Base-by-base conservation (phyloP, 352 stramenopile genomes). In the Phytophthora crassamura region DNA sequence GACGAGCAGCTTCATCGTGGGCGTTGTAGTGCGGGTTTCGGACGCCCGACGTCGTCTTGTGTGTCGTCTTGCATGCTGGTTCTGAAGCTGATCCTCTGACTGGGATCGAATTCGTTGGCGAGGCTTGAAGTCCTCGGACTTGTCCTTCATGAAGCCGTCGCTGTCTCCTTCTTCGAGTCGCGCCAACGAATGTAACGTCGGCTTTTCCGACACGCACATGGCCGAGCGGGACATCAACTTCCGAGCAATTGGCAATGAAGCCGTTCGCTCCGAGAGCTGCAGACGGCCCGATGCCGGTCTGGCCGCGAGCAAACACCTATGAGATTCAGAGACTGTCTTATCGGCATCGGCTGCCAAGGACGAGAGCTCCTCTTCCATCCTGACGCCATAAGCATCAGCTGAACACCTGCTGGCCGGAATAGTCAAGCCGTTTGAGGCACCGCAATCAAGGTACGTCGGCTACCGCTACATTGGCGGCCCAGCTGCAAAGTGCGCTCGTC, bases 281-380 rank as follows among this genome's bases (percentile, higher is more conserved):
- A 25, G 22, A 25, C 22, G 22, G 22, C 22, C 22, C n/a, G n/a
- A n/a, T n/a, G n/a, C n/a, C n/a, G n/a, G n/a, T n/a, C n/a, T n/a
- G n/a, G n/a, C n/a, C n/a, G n/a, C 12, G 10, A 16, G 14, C 7
- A 41, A 18, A 18, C 38, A 8, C 3, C 36, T 56, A 67, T 25
- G 43, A 63, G 60, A 3, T 38, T 6, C 7, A 41, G 38, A 53
- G 28, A 36, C n/a, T 14, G 11, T 59, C 62, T 69, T 69, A 64
- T 64, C 62, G 10, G 43, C 20, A 7, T 58, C 16, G 45, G 36
- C 45, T 55, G 45, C 56, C 45, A 49, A 58, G 46, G 35, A 59
- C 46, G 22, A 25, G 38, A 59, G 50, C 32, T 59, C 53, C 41
- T 64, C 36, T 59, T 66, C 57, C 50, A 53, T 58, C 46, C 57